A percentile compares a stretch with the other conserved stretches of the same genome.
Conservation (phyloP, 106 monocot species). For the Apostasia ramifera region DNA sequence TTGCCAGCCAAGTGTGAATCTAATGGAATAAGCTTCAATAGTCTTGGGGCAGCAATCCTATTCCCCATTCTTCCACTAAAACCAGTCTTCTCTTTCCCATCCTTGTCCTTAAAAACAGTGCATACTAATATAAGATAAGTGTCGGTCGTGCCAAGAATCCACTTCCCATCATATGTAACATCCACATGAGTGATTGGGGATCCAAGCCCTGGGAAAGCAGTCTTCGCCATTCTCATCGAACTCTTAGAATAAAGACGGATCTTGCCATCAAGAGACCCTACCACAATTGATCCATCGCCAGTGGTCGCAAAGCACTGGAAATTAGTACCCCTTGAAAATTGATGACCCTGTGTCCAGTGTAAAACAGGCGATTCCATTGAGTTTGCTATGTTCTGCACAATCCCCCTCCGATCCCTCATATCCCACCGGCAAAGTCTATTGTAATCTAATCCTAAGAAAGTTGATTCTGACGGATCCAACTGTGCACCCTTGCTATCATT, state of each 20-base stretch:
- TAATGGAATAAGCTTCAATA: constrained; percentile 86
- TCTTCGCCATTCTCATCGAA: constrained; percentile 97
- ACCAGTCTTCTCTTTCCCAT: constrained; percentile 90
- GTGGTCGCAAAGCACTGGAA: constrained; percentile 91
- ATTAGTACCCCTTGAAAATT: constrained; percentile 83
- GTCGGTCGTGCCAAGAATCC: constrained; percentile 86
- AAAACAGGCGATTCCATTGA: constrained; percentile 49
- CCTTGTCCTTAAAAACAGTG: constrained; percentile 80
- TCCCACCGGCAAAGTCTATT: constrained; percentile 84
- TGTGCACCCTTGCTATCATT: constrained; percentile 86
- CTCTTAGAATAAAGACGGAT: constrained; percentile 77
- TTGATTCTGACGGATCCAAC: constrained; percentile 68
- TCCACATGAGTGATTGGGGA: constrained; percentile 84
- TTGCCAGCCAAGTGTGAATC: constrained; percentile 79
- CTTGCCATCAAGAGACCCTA: constrained; percentile 85
- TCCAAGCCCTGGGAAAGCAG: constrained; percentile 83
- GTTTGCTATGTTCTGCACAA: constrained; percentile 59
- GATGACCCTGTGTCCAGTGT: constrained; percentile 84
- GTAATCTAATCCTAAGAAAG: constrained; percentile 83
- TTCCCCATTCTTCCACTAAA: constrained; percentile 91
- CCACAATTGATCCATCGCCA: constrained; percentile 82
- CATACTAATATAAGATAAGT: constrained; percentile 79
- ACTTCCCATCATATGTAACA: constrained; percentile 93
- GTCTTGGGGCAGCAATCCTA: constrained; percentile 77
- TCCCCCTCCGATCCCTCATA: constrained; percentile 66